A percentile compares a stretch with the other conserved stretches of the same genome.
These are phyloP conservation scores for Hanseniaspora jakobsenii DNA, from an alignment of 805 yeast genomes.

Conservation along the genomic window DNA sequence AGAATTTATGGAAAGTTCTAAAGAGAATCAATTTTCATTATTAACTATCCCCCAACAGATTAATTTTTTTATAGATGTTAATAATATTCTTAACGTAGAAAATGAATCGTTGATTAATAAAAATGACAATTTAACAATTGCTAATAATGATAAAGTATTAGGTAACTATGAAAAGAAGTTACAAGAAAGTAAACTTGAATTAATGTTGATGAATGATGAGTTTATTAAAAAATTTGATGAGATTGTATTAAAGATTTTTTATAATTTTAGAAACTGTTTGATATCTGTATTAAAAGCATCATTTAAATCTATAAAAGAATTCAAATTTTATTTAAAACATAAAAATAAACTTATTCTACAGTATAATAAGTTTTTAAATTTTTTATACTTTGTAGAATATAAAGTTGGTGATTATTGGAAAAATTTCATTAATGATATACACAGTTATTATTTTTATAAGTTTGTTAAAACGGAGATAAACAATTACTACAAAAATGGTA, in stretches of 20 bases:
- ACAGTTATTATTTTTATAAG: not conserved
- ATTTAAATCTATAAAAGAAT: no score
- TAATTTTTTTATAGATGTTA: no score
- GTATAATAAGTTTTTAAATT: not conserved
- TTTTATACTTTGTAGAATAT: not conserved
- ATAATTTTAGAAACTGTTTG: not conserved
- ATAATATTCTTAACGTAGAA: no score
- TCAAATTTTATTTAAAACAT: not conserved
- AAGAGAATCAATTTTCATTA: no score
- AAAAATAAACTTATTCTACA: no score
- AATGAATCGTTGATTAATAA: no score
- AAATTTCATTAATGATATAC: not conserved
- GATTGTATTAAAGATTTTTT: not conserved
- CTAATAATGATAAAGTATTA: no score
- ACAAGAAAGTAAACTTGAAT: no score
- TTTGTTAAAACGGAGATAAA: not conserved
- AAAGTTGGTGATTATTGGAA: constrained; percentile 1
- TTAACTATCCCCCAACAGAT: no score
- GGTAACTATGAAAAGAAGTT: no score
- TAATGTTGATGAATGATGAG: not conserved
- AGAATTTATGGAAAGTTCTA: no score
- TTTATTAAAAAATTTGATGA: not conserved
- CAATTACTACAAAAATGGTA: not conserved
- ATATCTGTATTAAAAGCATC: not conserved
- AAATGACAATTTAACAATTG: no score